phyloP scores from a whole-genome alignment of 176 grass and related monocot species.

The Thinopyrum elongatum region DNA sequence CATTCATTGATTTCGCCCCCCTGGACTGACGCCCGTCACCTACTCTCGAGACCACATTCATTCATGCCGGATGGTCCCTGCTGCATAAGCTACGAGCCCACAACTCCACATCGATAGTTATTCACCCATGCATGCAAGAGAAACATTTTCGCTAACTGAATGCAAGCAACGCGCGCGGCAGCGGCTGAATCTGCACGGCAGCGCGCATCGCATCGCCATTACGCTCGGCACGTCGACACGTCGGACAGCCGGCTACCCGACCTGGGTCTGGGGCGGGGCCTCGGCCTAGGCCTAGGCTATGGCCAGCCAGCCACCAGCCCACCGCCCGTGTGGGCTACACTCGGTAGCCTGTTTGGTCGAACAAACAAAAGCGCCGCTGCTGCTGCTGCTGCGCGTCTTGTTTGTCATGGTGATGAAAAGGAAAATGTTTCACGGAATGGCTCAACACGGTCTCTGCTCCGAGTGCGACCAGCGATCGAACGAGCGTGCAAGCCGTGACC shows the following conservation, averaged over 20 bases:
- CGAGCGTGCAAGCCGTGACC: too few species aligned
- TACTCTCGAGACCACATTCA: conserved; percentile 50
- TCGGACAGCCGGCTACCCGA: background rate
- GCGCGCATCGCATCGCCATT: background rate
- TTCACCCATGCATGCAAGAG: background rate
- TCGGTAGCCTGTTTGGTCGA: background rate
- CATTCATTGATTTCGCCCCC: conserved; percentile 23
- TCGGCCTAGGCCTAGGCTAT: background rate
- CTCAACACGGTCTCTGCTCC: too few species aligned
- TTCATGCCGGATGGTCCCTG: conserved; percentile 9
- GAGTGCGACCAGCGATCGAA: too few species aligned
- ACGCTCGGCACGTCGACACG: background rate
- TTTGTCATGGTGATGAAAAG: too few species aligned
- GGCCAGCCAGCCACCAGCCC: background rate
- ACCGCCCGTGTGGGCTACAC: background rate
- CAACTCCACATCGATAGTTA: background rate
- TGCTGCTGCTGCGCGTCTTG: background rate
- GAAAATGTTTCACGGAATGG: too few species aligned
- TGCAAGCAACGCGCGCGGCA: background rate
- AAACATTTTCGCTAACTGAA: background rate
- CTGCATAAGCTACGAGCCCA: background rate
- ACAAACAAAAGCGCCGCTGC: too few species aligned
- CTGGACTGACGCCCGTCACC: conserved; percentile 36
- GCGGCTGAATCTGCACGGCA: conserved; percentile 17
- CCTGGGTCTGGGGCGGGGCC: too few species aligned